phyloP scores from a whole-genome alignment of 176 grass and related monocot species.

The Aechmea fasciata region DNA sequence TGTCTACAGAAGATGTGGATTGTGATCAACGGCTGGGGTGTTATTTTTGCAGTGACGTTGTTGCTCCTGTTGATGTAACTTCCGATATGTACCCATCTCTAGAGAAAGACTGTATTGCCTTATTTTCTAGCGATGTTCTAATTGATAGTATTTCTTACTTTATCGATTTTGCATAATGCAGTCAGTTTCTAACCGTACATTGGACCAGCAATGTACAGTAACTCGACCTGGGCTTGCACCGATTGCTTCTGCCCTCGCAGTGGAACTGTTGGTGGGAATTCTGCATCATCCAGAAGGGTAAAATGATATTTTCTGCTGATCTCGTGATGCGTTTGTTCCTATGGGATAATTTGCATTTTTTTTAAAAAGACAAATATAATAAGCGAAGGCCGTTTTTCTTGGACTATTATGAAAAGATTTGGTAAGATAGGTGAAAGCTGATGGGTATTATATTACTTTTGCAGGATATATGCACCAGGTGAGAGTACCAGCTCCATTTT shows the following conservation, averaged over 20 bases:
- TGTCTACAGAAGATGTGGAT: constrained; percentile 32
- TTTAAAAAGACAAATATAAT: not conserved
- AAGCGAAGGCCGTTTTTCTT: not conserved
- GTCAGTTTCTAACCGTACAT: constrained; percentile 81
- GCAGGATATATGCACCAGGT: constrained; percentile 76
- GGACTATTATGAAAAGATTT: not conserved
- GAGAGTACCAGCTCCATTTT: constrained; percentile 52
- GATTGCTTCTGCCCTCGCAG: constrained; percentile 63
- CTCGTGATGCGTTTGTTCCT: constrained; percentile 6
- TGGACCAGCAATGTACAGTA: constrained; percentile 97
- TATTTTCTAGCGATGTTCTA: constrained; percentile 3
- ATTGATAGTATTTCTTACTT: not conserved
- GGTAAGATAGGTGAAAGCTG: not conserved
- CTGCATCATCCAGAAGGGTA: constrained; percentile 86
- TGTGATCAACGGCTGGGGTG: constrained; percentile 57
- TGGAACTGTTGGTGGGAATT: constrained; percentile 70
- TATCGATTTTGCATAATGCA: constrained; percentile 21
- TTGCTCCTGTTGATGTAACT: constrained; percentile 95
- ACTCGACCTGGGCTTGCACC: constrained; percentile 88
- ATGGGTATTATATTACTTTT: constrained; percentile 17
- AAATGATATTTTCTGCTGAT: constrained; percentile 4
- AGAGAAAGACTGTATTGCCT: constrained; percentile 10
- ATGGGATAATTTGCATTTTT: constrained; percentile 10
- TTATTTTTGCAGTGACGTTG: constrained; percentile 89
- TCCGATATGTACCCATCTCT: constrained; percentile 10